Base-by-base conservation (phyloP, 2,329 filamentous ascomycete species). In the Cyphellophora attinorum region DNA sequence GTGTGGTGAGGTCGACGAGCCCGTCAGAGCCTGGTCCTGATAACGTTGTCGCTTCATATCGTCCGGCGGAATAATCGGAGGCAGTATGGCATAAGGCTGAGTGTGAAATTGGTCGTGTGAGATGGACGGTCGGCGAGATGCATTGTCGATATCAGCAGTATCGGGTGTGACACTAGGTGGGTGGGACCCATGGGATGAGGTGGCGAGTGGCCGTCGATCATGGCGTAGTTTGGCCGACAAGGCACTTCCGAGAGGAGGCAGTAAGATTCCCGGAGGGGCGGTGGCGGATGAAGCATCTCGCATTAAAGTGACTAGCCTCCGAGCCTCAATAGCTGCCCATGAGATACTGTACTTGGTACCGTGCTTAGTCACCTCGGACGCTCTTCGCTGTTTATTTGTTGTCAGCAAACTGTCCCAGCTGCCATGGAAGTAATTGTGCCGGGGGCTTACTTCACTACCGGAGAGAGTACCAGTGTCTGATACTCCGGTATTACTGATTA, bases 21-120 rank as follows among this genome's bases (percentile, higher is more conserved):
- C 32, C 5, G 37, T 27, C 13, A 27, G 5, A 15, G 32, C 17
- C n/a, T 46, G 44, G 14, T 46, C 44, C 15, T 43, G 23, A 11
- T 34, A 14, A 27, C 31, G 38, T 16, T 19, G 29, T 27, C 36
- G 39, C 13, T 35, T 39, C 28, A 41, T 29, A n/a, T 46, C 44
- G 12, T 44, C 41, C 12, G 36, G 29, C 17, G 38, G 41, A 13
- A 38, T 25, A 13, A 46, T 38, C 11, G 44, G 29, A 12, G 41
- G 41, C 11, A 42, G 30, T 31, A 52, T 52, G 2, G 51, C 33
- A 35, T 61, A 58, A 5, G 47, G 48, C 18, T 51, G 47, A 5
- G 46, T 46, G 6, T 51, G 50, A 31, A 40, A 47, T 34, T 51
- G 45, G 11, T 51, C 48, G 18, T n/a, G n/a, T n/a, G n/a, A n/a